Conservation (phyloP, 495 filamentous ascomycete genomes). For the Neurospora sp. region DNA sequence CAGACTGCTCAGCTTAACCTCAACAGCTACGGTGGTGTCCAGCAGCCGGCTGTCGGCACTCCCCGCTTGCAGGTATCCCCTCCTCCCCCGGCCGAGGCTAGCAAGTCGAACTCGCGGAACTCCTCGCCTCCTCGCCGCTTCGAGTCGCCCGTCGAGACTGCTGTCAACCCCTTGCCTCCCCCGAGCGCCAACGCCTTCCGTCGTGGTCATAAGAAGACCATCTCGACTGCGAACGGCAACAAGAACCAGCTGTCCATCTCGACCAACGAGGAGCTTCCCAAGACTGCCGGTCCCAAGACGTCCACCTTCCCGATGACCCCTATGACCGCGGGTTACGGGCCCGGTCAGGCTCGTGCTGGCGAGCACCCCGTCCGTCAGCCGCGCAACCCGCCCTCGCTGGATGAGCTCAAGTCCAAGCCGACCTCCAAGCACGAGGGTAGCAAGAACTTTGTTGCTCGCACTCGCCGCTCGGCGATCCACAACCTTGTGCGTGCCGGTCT, state of each 20-base stretch:
- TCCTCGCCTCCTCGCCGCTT: conserved; percentile 60
- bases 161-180: conserved; percentile 53
- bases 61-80: conserved; percentile 71
- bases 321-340: conserved; percentile 72
- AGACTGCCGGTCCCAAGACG: conserved; percentile 64
- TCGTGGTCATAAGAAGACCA: conserved; percentile 81
- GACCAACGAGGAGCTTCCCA: conserved; percentile 41
- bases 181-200: conserved; percentile 81
- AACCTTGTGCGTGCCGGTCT: conserved; percentile 85
- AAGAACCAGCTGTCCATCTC: conserved; percentile 49
- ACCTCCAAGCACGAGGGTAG: conserved; percentile 93
- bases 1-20: conserved; percentile 18
- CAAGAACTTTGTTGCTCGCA: conserved; percentile 95
- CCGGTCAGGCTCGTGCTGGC: conserved; percentile 83
- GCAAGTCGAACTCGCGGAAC: conserved; percentile 42
- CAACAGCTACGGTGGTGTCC: conserved; percentile 19
- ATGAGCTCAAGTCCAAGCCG: conserved; percentile 82
- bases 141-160: conserved; percentile 49
- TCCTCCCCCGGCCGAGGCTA: conserved; percentile 51
- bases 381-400: conserved; percentile 80
- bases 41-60: conserved; percentile 31
- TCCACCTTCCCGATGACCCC: conserved; percentile 71
- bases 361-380: conserved; percentile 93
- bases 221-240: conserved; percentile 59
- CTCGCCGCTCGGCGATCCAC: conserved; percentile 82